phyloP scores from a whole-genome alignment of 2,329 filamentous ascomycete genomes.

The Aspergillus sp. region DNA sequence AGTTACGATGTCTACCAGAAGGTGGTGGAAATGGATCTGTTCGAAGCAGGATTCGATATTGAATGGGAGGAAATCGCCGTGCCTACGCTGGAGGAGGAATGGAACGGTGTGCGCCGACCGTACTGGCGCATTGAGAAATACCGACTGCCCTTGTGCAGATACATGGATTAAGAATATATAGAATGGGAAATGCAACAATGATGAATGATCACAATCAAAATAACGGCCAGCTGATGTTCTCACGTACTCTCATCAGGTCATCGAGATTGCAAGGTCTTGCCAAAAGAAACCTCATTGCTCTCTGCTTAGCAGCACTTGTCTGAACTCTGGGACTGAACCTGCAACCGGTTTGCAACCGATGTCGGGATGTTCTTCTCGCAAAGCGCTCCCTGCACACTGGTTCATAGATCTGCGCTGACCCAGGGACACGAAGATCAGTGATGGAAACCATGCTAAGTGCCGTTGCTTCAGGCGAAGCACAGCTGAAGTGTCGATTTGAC shows the following conservation, averaged over 20 bases:
- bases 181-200: background rate
- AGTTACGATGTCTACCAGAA: conserved; percentile 96
- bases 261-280: too few species aligned
- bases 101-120: conserved; percentile 81
- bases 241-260: too few species aligned
- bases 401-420: background rate
- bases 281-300: too few species aligned
- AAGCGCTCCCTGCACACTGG: background rate
- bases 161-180: conserved; percentile 30
- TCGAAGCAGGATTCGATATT: conserved; percentile 84
- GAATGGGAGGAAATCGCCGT: conserved; percentile 80
- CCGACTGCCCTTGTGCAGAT: conserved; percentile 44
- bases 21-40: conserved; percentile 86
- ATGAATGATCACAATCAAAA: background rate
- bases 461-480: too few species aligned
- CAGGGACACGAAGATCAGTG: background rate
- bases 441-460: too few species aligned
- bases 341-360: too few species aligned
- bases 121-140: conserved; percentile 80
- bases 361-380: too few species aligned
- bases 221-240: background rate
- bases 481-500: too few species aligned
- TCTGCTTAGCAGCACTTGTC: too few species aligned
- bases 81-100: conserved; percentile 72
- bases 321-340: too few species aligned